Evolutionary conservation across 2,329 filamentous ascomycete species (phyloP).

Genomic region (Rutstroemia sp.): DNA sequence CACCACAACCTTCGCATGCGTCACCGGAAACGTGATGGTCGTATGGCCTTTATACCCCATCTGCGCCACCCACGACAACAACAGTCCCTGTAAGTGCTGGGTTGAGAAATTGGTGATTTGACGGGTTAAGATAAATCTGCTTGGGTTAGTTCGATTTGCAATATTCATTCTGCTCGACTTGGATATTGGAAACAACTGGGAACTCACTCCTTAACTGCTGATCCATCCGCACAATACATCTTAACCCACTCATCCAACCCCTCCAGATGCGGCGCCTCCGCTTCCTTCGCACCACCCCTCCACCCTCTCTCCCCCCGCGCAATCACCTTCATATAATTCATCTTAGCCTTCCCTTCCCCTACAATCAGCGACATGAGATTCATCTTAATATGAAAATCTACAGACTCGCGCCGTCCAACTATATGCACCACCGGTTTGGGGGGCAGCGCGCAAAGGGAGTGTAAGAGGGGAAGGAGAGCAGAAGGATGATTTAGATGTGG

Average conservation of each 20-base stretch:
- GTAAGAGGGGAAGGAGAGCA: slow-evolving; percentile 40
- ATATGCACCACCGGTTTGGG: slow-evolving; percentile 48
- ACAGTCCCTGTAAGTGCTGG: slow-evolving; percentile 47
- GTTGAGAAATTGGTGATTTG: slow-evolving; percentile 47
- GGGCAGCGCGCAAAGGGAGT: slow-evolving; percentile 42
- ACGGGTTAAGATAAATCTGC: slow-evolving; percentile 42
- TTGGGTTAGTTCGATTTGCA: not conserved
- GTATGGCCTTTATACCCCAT: slow-evolving; percentile 44
- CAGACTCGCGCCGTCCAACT: slow-evolving; percentile 33
- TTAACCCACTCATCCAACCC: slow-evolving; percentile 21
- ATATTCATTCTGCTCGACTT: not conserved
- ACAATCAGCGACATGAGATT: slow-evolving; percentile 48
- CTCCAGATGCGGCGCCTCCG: slow-evolving; percentile 8
- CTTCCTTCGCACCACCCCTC: slow-evolving; percentile 31
- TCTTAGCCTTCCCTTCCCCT: slow-evolving; percentile 35
- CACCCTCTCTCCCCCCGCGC: slow-evolving; percentile 41
- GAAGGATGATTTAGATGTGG: slow-evolving; percentile 40
- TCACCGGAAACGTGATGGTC: slow-evolving; percentile 42
- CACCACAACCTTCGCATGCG: slow-evolving; percentile 41
- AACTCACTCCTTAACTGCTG: slow-evolving; percentile 21
- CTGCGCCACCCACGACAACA: slow-evolving; percentile 43
- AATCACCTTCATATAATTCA: slow-evolving; percentile 49
- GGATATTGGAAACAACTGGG: not conserved
- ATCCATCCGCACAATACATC: slow-evolving; percentile 21
- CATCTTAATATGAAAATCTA: slow-evolving; percentile 47